A percentile compares a stretch with the other conserved stretches of the same genome.
Conservation (phyloP, 164 flowering plant species). For the Stephania japonica region DNA sequence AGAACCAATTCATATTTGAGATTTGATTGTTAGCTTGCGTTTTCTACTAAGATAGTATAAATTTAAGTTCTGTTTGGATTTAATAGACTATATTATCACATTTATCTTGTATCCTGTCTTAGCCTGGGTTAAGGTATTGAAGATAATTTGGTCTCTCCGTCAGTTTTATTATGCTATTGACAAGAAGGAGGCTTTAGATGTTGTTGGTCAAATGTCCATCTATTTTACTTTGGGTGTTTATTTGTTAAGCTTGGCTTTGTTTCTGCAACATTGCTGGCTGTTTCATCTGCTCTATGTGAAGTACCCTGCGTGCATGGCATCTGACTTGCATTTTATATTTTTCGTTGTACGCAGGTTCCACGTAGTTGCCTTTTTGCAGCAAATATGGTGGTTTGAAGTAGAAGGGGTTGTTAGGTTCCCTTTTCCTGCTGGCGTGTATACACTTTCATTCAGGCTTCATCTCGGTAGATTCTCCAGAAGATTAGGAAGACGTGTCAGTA, state of each 20-base stretch:
- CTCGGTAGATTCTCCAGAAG: slow-evolving; percentile 48
- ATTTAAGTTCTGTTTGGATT: no score
- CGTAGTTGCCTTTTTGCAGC: slow-evolving; percentile 61
- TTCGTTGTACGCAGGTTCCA: slow-evolving; percentile 38
- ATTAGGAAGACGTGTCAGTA: slow-evolving; percentile 41
- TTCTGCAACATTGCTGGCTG: neutral
- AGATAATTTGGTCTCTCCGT: neutral
- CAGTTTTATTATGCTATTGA: neutral
- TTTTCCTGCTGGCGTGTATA: slow-evolving; percentile 57
- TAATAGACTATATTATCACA: no score
- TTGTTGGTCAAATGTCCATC: neutral
- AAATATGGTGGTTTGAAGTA: slow-evolving; percentile 86
- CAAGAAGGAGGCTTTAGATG: neutral
- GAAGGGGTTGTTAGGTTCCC: slow-evolving; percentile 56
- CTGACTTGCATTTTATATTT: neutral
- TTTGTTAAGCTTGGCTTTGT: neutral
- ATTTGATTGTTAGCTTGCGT: no score
- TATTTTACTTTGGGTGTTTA: neutral
- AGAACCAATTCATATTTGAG: no score
- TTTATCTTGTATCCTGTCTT: neutral
- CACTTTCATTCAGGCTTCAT: slow-evolving; percentile 56
- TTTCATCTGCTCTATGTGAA: neutral
- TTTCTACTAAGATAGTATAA: no score
- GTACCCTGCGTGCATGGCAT: neutral
- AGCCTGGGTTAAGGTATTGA: neutral